These are phyloP conservation scores for Laburnicola sp. DNA, from an alignment of 2,329 filamentous ascomycete genomes.

Conservation along the genomic window DNA sequence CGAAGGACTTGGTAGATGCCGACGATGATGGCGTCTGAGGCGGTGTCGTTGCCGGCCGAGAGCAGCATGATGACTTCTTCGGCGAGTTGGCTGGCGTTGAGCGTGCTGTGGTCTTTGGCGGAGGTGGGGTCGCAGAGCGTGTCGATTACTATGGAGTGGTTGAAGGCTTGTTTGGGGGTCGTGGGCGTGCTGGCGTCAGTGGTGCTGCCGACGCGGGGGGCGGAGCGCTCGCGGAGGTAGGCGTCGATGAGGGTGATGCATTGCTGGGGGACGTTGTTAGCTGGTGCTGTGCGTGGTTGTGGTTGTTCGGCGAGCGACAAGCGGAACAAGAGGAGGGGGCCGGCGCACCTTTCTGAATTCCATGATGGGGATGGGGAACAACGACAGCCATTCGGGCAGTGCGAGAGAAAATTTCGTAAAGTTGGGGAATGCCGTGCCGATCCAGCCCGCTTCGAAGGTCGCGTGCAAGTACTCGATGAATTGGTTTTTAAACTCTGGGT, in stretches of 20 bases:
- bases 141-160: conserved; percentile 1
- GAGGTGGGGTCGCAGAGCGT: conserved; percentile 11
- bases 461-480: conserved; percentile 14
- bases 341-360: conserved; percentile 11
- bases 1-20: conserved; percentile 14
- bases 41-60: conserved; percentile 15
- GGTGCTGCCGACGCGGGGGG: not conserved
- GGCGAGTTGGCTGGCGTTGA: conserved; percentile 7
- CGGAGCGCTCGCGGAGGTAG: conserved; percentile 9
- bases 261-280: not conserved
- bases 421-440: conserved; percentile 9
- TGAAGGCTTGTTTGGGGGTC: not conserved
- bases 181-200: not conserved
- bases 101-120: conserved; percentile 12
- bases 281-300: no score
- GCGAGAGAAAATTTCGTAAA: conserved; percentile 4
- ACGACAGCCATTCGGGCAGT: conserved; percentile 6
- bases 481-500: conserved; percentile 12
- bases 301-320: not conserved
- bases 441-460: conserved; percentile 16
- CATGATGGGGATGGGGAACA: conserved; percentile 16
- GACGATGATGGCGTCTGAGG: conserved; percentile 10
- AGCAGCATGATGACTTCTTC: conserved; percentile 19
- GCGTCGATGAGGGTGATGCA: conserved; percentile 6
- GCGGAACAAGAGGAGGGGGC: not conserved